Base-by-base conservation (phyloP, 2,329 filamentous ascomycete species). In the Ophiocordyceps camponoti-saundersi region DNA sequence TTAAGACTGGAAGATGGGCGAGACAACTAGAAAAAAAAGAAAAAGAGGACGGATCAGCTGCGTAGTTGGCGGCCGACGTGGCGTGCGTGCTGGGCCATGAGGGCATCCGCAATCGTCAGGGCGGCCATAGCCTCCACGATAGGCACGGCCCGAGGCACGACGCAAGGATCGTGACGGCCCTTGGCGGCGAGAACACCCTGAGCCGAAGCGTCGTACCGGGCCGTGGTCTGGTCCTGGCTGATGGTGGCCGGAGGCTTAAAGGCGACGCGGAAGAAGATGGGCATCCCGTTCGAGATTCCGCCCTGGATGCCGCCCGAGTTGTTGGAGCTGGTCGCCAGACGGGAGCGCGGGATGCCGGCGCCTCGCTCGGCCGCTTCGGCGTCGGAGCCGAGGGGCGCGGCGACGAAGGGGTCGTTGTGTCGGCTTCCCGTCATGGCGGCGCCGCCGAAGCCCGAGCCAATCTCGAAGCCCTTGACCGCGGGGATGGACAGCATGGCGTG, bases 211-310 rank as follows among this genome's bases (percentile, higher is more conserved):
- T 82, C 81, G 64, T 93, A 96, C 11, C 77, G 82, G 10, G 81
- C 80, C 0, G 92, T 96, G 15, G 73, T 74, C 69, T 96, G 90
- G 42, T 85, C 83, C 66, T 90, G 83, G 43, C 85, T 82, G 59
- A 96, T 96, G 3, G 92, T 96, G 29, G 90, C 89, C 3, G 90
- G 80, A 11, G 90, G 85, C 73, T 96, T 96, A 78, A 96, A 96
- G 16, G 79, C 89, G 6, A 95, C 82, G 45, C 84, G 80, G 77
- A 96, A 96, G 73, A 92, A 96, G 67, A 96, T 87, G 49, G 81
- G 82, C 36, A 86, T 85, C 48, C 90, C 92, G 64, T 96, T 96
- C 45, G 84, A 82, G 65, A 96, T 96, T 46, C 90, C 90, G 42
- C 90, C 92, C 68, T 96, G 90, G 55, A 96, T 86, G 52, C 90